A percentile compares a stretch with the other conserved stretches of the same genome.
These are phyloP conservation scores for Euphrasia confusa DNA, from an alignment of 257 asterid species.

Conservation along the genomic window DNA sequence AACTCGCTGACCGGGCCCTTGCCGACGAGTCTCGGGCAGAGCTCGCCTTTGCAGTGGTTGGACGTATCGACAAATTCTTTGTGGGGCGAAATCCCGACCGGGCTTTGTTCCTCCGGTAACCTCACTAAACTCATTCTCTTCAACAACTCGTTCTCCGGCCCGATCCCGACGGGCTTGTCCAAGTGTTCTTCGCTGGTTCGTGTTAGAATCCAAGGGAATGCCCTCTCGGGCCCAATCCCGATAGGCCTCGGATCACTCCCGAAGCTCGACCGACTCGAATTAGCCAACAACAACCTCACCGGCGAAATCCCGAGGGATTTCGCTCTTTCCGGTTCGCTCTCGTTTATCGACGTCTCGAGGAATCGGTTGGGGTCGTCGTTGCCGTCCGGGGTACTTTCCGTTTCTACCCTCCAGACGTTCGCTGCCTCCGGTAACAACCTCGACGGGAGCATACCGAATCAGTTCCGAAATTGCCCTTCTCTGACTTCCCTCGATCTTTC, in stretches of 20 bases:
- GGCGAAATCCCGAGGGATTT: slow-evolving; percentile 69
- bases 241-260: slow-evolving; percentile 63
- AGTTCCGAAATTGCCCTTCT: slow-evolving; percentile 59
- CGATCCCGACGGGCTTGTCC: slow-evolving; percentile 50
- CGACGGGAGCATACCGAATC: slow-evolving; percentile 53
- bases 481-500: slow-evolving; percentile 62
- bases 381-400: slow-evolving; percentile 47
- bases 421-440: slow-evolving; percentile 52
- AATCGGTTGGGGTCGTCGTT: slow-evolving; percentile 50
- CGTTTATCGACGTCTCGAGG: slow-evolving; percentile 55
- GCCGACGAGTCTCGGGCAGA: slow-evolving; percentile 57
- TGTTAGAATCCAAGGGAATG: slow-evolving; percentile 59
- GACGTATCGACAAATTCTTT: slow-evolving; percentile 70
- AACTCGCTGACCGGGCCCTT: slow-evolving; percentile 50
- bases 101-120: slow-evolving; percentile 48
- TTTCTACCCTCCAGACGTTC: slow-evolving; percentile 57
- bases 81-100: slow-evolving; percentile 60
- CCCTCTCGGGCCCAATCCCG: slow-evolving; percentile 62
- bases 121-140: slow-evolving; percentile 75
- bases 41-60: slow-evolving; percentile 54
- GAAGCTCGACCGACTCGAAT: slow-evolving; percentile 53
- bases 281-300: slow-evolving; percentile 51
- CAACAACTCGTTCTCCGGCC: slow-evolving; percentile 67
- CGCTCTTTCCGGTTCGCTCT: slow-evolving; percentile 48
- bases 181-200: slow-evolving; percentile 65